phyloP scores from a whole-genome alignment of 2,329 filamentous ascomycete species.

The Xylaria polymorpha region DNA sequence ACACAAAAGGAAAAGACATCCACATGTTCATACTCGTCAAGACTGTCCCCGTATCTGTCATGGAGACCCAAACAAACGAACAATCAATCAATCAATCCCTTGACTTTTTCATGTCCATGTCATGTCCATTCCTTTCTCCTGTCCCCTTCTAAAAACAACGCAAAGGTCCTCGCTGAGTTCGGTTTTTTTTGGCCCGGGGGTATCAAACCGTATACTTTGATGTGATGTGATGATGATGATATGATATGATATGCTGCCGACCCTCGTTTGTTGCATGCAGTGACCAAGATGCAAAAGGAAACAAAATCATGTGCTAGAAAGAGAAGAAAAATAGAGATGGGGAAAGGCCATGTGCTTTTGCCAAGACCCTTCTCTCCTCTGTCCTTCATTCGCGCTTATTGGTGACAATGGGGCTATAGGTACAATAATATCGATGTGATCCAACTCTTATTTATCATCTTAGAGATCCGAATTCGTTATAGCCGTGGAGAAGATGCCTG shows the following conservation, averaged over 20 bases:
- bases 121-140: background rate
- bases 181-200: slow-evolving; percentile 14
- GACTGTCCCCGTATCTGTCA: slow-evolving; percentile 7
- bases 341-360: background rate
- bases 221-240: slow-evolving; percentile 8
- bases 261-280: slow-evolving; percentile 29
- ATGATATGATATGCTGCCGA: slow-evolving; percentile 25
- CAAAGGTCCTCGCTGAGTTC: slow-evolving; percentile 8
- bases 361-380: background rate
- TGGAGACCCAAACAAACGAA: background rate
- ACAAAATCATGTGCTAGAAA: background rate
- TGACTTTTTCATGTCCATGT: slow-evolving; percentile 1
- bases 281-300: slow-evolving; percentile 14
- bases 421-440: slow-evolving; percentile 24
- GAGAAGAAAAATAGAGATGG: background rate
- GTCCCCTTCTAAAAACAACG: slow-evolving; percentile 12
- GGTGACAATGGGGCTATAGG: background rate
- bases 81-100: slow-evolving; percentile 13
- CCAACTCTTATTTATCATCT: slow-evolving; percentile 28
- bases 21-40: background rate
- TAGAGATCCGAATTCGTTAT: slow-evolving; percentile 5
- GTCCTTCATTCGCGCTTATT: background rate
- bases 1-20: background rate
- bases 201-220: slow-evolving; percentile 32
- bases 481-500: background rate